Evolutionary conservation across 2,329 filamentous ascomycete genomes (phyloP).

Genomic region (Trichoderma atroviride): DNA sequence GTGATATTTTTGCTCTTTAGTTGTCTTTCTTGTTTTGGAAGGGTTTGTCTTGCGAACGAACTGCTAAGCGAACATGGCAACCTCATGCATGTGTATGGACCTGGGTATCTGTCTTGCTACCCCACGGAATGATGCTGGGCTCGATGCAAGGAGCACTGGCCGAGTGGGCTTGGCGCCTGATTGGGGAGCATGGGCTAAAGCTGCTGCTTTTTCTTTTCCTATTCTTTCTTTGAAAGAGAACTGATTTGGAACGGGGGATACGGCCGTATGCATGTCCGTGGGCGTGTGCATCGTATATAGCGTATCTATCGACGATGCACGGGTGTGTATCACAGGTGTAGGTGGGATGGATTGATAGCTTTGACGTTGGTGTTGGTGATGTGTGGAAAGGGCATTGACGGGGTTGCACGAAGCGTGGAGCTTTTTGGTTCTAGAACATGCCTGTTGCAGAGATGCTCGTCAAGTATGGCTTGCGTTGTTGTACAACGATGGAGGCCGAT

Average conservation of each 20-base stretch:
- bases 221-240: background rate
- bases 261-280: background rate
- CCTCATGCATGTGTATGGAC: background rate
- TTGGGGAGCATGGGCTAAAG: background rate
- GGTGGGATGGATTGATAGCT: background rate
- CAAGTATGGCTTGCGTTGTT: background rate
- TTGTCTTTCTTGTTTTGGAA: background rate
- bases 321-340: background rate
- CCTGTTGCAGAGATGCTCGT: background rate
- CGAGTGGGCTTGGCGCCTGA: background rate
- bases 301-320: background rate
- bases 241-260: background rate
- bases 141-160: background rate
- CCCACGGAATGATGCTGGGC: background rate
- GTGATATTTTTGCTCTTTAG: background rate
- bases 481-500: background rate
- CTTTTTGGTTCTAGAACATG: constrained; percentile 1
- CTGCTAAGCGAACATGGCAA: background rate
- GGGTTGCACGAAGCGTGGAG: background rate
- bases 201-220: background rate
- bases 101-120: background rate
- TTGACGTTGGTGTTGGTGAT: constrained; percentile 2
- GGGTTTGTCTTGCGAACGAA: background rate
- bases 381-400: background rate
- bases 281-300: background rate